phyloP scores from a whole-genome alignment of 1,284 basidiomycete genomes.

The Fistulina hepatica region DNA sequence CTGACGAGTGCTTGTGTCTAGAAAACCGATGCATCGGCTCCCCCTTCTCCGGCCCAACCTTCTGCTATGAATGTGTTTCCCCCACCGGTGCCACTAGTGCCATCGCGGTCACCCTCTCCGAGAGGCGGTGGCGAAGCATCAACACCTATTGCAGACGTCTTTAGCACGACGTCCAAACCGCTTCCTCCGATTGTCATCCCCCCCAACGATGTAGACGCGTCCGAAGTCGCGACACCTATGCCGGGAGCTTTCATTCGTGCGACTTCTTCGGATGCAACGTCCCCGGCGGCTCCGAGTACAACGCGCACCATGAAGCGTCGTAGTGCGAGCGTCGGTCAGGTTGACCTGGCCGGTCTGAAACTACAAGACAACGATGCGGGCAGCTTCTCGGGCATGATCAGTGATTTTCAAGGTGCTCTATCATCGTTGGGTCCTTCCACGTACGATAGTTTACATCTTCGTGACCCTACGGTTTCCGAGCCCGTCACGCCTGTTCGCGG shows the following conservation, averaged over 20 bases:
- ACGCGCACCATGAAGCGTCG: constrained; percentile 37
- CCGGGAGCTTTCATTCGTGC: constrained; percentile 25
- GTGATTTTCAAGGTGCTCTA: too few species aligned
- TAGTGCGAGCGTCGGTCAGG: constrained; percentile 66
- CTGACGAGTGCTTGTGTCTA: constrained; percentile 12
- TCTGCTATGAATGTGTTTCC: constrained; percentile 36
- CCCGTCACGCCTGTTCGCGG: too few species aligned
- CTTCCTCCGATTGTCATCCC: constrained; percentile 44
- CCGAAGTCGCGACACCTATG: constrained; percentile 41
- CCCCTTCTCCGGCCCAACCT: constrained; percentile 21
- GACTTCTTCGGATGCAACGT: constrained; percentile 15
- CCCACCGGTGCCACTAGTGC: constrained; percentile 67
- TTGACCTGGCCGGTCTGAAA: too few species aligned
- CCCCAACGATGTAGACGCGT: constrained; percentile 37
- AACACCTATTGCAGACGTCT: constrained; percentile 40
- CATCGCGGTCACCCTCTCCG: constrained; percentile 30
- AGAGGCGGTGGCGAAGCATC: too few species aligned
- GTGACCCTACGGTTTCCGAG: too few species aligned
- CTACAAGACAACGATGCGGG: too few species aligned
- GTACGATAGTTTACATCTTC: too few species aligned
- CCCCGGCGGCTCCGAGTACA: constrained; percentile 7
- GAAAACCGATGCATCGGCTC: constrained; percentile 33
- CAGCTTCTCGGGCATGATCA: too few species aligned
- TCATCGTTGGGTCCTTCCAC: too few species aligned
- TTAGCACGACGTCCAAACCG: constrained; percentile 42